Evolutionary conservation across 371 early-diverging fungal species (phyloP), one percentile per base, ranked within the genome.

Genomic region (Actinomucor elegans): DNA sequence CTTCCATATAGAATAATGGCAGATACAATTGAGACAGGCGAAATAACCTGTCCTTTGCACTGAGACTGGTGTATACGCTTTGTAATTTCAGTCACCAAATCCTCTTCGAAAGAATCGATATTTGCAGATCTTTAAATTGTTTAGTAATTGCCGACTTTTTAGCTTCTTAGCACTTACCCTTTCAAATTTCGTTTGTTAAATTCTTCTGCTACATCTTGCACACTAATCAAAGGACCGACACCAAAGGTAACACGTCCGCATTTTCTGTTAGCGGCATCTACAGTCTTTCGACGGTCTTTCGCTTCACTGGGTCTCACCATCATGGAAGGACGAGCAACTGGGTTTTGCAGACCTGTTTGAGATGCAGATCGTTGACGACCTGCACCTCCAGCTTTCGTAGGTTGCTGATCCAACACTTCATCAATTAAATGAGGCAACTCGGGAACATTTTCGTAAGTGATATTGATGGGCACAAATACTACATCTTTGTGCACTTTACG

Each of bases 361-460:
- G 47, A 29, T n/a, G 57, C 34, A 21, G 57, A 54, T 23, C 46
- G 28, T 0, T 34, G 31, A 34, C 62, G 40, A 24, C 46, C 48
- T 15, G 21, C 36, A 2, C 23, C 50, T 1, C 27, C 55, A 12
- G 56, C 43, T 21, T 32, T 29, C 1, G 41, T 37, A 0, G 62
- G 75, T 14, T 71, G 69, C 21, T 75, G 75, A 54, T 78, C 79
- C 20, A 78, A 33, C 0, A 75, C 69, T 48, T 71, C 59, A 31
- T 75, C 75, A 35, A 74, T 64, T 11, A 78, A 52, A 42, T 59
- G 59, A 14, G 75, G 49, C 3, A 78, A 42, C 15, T 78, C 79
- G 1, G 79, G 79, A 7, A 73, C 59, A 21, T 60, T 72, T 41
- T 78, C 79, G 41, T 75, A 78, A 1, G 71, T 67, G 34, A 78